phyloP scores from a whole-genome alignment of 2,329 filamentous ascomycete genomes.

The Monosporascus sp. region DNA sequence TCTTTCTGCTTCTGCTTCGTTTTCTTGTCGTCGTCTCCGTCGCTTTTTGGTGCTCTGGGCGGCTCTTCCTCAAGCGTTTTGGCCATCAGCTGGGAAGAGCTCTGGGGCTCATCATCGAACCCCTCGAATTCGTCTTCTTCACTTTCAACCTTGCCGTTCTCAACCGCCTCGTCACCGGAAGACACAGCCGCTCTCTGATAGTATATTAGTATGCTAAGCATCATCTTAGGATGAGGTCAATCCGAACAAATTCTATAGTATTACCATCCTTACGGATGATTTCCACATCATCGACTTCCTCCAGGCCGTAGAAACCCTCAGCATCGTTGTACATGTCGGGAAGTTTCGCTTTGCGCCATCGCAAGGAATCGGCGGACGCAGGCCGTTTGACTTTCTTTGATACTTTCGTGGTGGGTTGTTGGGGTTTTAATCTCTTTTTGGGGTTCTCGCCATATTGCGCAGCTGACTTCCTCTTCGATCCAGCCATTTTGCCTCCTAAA shows the following conservation, averaged over 20 bases:
- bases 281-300: constrained; percentile 88
- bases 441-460: constrained; percentile 10
- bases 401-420: constrained; percentile 5
- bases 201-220: constrained; percentile 9
- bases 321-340: constrained; percentile 79
- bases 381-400: constrained; percentile 32
- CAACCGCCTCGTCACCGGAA: constrained; percentile 10
- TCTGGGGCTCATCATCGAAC: constrained; percentile 48
- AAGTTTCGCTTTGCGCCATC: constrained; percentile 56
- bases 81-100: constrained; percentile 13
- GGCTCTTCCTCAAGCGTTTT: constrained; percentile 7
- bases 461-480: constrained; percentile 16
- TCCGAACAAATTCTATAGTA: constrained; percentile 50
- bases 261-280: constrained; percentile 61
- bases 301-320: constrained; percentile 88
- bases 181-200: constrained; percentile 17
- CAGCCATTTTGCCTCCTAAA: constrained; percentile 13
- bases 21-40: constrained; percentile 11
- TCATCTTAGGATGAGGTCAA: neutral
- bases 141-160: constrained; percentile 10
- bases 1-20: constrained; percentile 16
- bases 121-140: constrained; percentile 56
- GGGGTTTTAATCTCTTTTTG: constrained; percentile 17
- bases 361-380: constrained; percentile 42
- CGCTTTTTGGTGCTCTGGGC: constrained; percentile 3